These are phyloP conservation scores for Vicia sativa DNA, from an alignment of 306 rosid species.

Conservation along the genomic window DNA sequence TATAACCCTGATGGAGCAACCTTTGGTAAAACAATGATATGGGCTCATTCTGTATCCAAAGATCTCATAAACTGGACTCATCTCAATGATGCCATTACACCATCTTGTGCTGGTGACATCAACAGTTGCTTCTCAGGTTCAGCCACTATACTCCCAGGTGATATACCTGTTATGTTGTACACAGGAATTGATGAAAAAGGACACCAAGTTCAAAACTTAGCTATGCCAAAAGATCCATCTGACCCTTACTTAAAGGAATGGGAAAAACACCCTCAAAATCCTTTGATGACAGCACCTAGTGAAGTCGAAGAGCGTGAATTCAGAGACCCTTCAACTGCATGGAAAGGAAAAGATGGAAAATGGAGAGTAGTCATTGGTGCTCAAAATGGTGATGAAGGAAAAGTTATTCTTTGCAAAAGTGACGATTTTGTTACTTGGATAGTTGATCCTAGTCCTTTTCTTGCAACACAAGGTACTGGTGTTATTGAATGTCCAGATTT, in stretches of 20 bases:
- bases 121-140: slow-evolving; percentile 66
- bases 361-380: slow-evolving; percentile 57
- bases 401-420: slow-evolving; percentile 46
- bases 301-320: slow-evolving; percentile 43
- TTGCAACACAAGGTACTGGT: slow-evolving; percentile 38
- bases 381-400: slow-evolving; percentile 45
- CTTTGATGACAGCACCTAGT: slow-evolving; percentile 44
- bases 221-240: slow-evolving; percentile 46
- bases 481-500: slow-evolving; percentile 65
- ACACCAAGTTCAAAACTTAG: slow-evolving; percentile 52
- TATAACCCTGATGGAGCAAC: slow-evolving; percentile 51
- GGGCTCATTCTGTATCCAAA: slow-evolving; percentile 64
- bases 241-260: slow-evolving; percentile 59
- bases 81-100: slow-evolving; percentile 12
- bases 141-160: slow-evolving; percentile 45
- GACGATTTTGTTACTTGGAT: slow-evolving; percentile 56
- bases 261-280: slow-evolving; percentile 54
- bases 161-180: slow-evolving; percentile 47
- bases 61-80: slow-evolving; percentile 25
- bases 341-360: slow-evolving; percentile 50
- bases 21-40: slow-evolving; percentile 48
- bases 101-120: slow-evolving; percentile 38
- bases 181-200: slow-evolving; percentile 45
- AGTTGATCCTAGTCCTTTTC: slow-evolving; percentile 39
- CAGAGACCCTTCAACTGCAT: slow-evolving; percentile 67